Evolutionary conservation across 1,139 yeast genomes (phyloP).

Genomic region (Geotrichum australiense): DNA sequence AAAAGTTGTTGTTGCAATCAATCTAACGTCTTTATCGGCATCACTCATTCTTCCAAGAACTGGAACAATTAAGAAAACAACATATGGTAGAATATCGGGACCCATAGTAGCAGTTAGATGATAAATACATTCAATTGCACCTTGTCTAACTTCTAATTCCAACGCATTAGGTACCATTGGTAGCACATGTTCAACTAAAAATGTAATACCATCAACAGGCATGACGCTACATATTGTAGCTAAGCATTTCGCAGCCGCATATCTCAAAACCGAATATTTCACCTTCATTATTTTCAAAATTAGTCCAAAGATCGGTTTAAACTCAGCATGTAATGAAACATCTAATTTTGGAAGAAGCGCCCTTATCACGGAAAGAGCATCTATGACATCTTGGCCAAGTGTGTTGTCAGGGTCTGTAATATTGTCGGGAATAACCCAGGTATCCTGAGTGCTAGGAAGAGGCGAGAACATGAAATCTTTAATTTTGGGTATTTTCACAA

Average conservation of each 20-base stretch:
- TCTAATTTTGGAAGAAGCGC: constrained; percentile 65
- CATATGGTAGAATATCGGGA: constrained; percentile 81
- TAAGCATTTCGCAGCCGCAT: constrained; percentile 84
- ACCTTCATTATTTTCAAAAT: constrained; percentile 62
- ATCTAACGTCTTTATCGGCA: constrained; percentile 80
- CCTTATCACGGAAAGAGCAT: constrained; percentile 74
- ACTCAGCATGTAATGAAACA: constrained; percentile 42
- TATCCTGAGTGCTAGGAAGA: constrained; percentile 32
- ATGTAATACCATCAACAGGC: constrained; percentile 70
- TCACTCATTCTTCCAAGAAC: constrained; percentile 98
- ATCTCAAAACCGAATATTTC: constrained; percentile 71
- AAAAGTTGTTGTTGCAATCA: constrained; percentile 89
- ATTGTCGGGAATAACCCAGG: constrained; percentile 29
- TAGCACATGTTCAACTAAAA: constrained; percentile 66
- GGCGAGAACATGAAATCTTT: constrained; percentile 64
- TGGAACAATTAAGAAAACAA: constrained; percentile 92
- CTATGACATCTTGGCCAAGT: constrained; percentile 76
- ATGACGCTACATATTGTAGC: constrained; percentile 72
- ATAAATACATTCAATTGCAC: constrained; percentile 86
- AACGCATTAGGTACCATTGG: constrained; percentile 81
- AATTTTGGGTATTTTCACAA: constrained; percentile 61
- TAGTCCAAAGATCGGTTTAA: constrained; percentile 43
- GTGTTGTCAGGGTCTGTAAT: constrained; percentile 41
- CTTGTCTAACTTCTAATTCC: constrained; percentile 75
- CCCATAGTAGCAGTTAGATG: constrained; percentile 86